phyloP scores from a whole-genome alignment of 768 basidiomycete species.

The Daedaleopsis nitida region DNA sequence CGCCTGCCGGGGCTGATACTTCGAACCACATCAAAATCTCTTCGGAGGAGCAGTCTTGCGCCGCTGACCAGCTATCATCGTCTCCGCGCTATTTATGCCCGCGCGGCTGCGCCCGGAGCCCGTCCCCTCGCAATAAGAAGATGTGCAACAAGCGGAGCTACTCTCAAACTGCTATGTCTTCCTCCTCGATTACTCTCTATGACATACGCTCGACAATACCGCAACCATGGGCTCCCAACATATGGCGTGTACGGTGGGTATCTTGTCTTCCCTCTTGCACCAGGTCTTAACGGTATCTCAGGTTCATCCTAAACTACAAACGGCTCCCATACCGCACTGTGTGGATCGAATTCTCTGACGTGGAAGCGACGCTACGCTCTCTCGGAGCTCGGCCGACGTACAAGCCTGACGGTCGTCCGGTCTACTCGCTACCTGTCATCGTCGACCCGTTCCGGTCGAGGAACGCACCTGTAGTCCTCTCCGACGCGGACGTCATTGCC shows the following conservation, averaged over 20 bases:
- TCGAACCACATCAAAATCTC: not conserved
- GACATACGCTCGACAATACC: constrained; percentile 62
- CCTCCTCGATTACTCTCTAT: constrained; percentile 63
- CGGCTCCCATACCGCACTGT: constrained; percentile 67
- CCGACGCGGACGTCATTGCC: constrained; percentile 62
- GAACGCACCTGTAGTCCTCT: constrained; percentile 50
- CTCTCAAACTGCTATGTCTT: constrained; percentile 35
- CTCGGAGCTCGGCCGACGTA: constrained; percentile 61
- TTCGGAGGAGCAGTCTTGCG: constrained; percentile 1
- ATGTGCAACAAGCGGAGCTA: not conserved
- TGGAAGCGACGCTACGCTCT: constrained; percentile 59
- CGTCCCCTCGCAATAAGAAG: constrained; percentile 1
- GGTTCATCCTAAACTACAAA: constrained; percentile 79
- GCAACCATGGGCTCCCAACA: constrained; percentile 76
- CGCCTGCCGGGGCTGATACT: constrained; percentile 12
- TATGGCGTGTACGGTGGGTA: constrained; percentile 68
- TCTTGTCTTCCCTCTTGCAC: not conserved
- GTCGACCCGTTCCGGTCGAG: constrained; percentile 56
- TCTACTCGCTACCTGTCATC: constrained; percentile 73
- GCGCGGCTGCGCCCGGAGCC: constrained; percentile 2
- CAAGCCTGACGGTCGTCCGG: constrained; percentile 56
- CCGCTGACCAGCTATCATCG: constrained; percentile 11
- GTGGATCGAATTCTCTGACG: constrained; percentile 72
- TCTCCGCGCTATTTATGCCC: not conserved
- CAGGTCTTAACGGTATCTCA: constrained; percentile 26